phyloP scores from a whole-genome alignment of 2,329 filamentous ascomycete species.

The Didymella exigua region DNA sequence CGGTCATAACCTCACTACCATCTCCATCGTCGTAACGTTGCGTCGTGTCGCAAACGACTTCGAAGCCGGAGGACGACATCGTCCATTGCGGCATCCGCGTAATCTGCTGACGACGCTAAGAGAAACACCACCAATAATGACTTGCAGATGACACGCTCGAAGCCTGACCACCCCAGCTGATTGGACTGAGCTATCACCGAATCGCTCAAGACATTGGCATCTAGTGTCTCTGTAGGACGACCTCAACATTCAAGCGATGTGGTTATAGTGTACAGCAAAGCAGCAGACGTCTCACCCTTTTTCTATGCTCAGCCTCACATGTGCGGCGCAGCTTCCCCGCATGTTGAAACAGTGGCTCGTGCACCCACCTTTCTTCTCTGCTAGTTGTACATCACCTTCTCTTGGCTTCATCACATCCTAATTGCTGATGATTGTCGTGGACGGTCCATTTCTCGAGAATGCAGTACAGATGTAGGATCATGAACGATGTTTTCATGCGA shows the following conservation, averaged over 20 bases:
- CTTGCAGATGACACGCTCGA: neutral
- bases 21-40: neutral
- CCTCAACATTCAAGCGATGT: neutral
- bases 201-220: neutral
- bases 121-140: conserved; percentile 3
- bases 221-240: neutral
- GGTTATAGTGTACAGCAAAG: neutral
- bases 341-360: neutral
- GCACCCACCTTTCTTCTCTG: neutral
- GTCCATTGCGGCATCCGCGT: conserved; percentile 15
- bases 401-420: neutral
- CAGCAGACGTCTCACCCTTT: neutral
- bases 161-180: neutral
- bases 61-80: neutral
- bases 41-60: neutral
- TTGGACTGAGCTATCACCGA: neutral
- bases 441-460: neutral
- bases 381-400: neutral
- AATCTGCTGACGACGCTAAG: conserved; percentile 25
- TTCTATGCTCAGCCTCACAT: neutral
- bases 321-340: conserved; percentile 3
- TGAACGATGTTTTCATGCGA: neutral
- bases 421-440: neutral
- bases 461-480: neutral
- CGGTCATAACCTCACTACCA: neutral